These are phyloP conservation scores for Colletotrichum paranaense DNA, from an alignment of 2,329 filamentous ascomycete genomes.

Conservation along the genomic window DNA sequence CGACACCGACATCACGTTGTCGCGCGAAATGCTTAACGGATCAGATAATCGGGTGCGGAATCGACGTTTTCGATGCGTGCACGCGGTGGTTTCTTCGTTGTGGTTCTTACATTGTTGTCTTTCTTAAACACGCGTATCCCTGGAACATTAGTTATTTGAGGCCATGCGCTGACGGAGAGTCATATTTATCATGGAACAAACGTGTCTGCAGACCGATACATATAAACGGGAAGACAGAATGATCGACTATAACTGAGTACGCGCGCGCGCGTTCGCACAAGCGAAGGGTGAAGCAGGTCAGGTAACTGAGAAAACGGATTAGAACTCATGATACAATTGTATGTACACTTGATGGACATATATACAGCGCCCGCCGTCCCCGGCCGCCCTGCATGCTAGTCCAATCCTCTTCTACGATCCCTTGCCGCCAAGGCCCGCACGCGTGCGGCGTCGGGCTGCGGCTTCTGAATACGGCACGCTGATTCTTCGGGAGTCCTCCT, in stretches of 20 bases:
- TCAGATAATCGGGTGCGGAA: constrained; percentile 15
- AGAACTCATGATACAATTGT: constrained; percentile 34
- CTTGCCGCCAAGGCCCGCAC: constrained; percentile 53
- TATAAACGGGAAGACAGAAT: background rate
- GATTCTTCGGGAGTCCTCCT: constrained; percentile 60
- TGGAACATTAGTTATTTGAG: background rate
- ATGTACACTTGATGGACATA: constrained; percentile 49
- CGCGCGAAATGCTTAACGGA: constrained; percentile 3
- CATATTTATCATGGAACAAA: background rate
- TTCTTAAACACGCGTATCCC: background rate
- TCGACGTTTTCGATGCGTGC: constrained; percentile 9
- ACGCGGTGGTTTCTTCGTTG: background rate
- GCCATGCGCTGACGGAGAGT: background rate
- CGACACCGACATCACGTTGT: constrained; percentile 18
- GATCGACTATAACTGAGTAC: constrained; percentile 10
- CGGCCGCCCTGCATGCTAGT: constrained; percentile 49
- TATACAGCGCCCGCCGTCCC: constrained; percentile 48
- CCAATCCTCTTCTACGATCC: constrained; percentile 52
- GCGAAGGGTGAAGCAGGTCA: background rate
- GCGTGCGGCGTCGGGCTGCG: constrained; percentile 52
- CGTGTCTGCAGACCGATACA: background rate
- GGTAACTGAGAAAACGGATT: constrained; percentile 14
- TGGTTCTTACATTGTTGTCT: background rate
- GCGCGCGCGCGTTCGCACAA: background rate
- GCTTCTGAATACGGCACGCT: constrained; percentile 61